Evolutionary conservation across 805 yeast species (phyloP).

Genomic region (Lipomyces kockii): DNA sequence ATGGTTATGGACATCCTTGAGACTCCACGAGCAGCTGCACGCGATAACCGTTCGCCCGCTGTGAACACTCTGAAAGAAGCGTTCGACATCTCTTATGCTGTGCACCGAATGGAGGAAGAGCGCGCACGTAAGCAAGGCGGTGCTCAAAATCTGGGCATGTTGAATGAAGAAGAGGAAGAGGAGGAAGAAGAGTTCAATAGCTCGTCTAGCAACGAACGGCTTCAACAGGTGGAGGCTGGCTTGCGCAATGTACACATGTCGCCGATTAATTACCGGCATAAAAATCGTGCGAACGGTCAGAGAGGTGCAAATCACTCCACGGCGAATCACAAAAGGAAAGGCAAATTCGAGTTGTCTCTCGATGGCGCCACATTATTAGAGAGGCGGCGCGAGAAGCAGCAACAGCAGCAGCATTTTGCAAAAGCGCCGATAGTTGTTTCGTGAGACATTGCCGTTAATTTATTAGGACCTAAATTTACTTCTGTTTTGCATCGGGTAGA

Average conservation of each 20-base stretch:
- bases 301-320: neutral
- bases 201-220: slow-evolving; percentile 15
- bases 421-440: slow-evolving; percentile 15
- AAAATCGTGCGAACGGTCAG: neutral
- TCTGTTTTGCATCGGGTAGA: neutral
- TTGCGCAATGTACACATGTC: slow-evolving; percentile 35
- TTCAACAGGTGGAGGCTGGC: slow-evolving; percentile 36
- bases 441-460: neutral
- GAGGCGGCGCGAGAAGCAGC: slow-evolving; percentile 49
- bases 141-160: slow-evolving; percentile 43
- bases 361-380: slow-evolving; percentile 68
- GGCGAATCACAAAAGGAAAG: slow-evolving; percentile 24
- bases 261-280: slow-evolving; percentile 7
- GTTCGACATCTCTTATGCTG: slow-evolving; percentile 83
- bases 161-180: slow-evolving; percentile 47
- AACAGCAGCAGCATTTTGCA: slow-evolving; percentile 9
- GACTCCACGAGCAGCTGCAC: slow-evolving; percentile 26
- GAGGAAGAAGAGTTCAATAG: slow-evolving; percentile 39
- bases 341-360: slow-evolving; percentile 59
- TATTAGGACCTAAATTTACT: neutral
- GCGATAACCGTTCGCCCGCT: slow-evolving; percentile 52
- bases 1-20: slow-evolving; percentile 35
- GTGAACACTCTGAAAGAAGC: slow-evolving; percentile 84
- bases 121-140: slow-evolving; percentile 45
- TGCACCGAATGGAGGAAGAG: slow-evolving; percentile 79